A percentile compares a stretch with the other conserved stretches of the same genome.
These are phyloP conservation scores for Crithidia bombi DNA, from an alignment of 208 protist species.

Conservation along the genomic window DNA sequence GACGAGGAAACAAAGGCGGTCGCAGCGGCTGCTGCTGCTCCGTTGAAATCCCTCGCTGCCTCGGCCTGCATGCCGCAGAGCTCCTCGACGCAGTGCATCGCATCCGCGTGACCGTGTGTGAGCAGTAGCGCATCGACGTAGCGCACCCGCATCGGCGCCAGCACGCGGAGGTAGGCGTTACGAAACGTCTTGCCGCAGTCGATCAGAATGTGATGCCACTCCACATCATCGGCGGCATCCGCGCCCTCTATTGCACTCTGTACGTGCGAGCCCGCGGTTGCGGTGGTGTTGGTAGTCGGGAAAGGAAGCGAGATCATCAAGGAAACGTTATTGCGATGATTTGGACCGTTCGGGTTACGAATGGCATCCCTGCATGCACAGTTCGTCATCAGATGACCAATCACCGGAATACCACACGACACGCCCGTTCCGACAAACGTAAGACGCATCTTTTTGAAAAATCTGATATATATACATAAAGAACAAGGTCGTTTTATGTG, in stretches of 20 bases:
- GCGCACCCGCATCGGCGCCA: slow-evolving; percentile 57
- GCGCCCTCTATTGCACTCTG: neutral
- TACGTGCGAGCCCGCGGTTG: no score
- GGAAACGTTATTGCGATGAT: slow-evolving; percentile 81
- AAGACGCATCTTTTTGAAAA: slow-evolving; percentile 19
- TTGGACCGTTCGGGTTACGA: slow-evolving; percentile 51
- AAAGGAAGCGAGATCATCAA: slow-evolving; percentile 68
- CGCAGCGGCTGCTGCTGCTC: no score
- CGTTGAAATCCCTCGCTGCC: slow-evolving; percentile 19
- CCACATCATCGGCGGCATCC: slow-evolving; percentile 9
- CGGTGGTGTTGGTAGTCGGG: slow-evolving; percentile 1
- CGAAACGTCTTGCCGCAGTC: slow-evolving; percentile 93
- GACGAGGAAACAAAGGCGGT: neutral
- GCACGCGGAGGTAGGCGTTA: slow-evolving; percentile 84
- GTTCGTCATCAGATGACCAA: slow-evolving; percentile 66
- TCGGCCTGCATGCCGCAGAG: slow-evolving; percentile 82
- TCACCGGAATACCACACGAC: slow-evolving; percentile 83
- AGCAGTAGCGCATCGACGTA: slow-evolving; percentile 82
- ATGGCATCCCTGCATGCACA: slow-evolving; percentile 85
- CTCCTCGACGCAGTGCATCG: slow-evolving; percentile 84
- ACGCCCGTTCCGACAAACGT: slow-evolving; percentile 80
- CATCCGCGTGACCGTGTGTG: slow-evolving; percentile 90
- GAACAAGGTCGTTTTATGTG: neutral
- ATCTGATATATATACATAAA: neutral
- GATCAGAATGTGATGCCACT: slow-evolving; percentile 62